Conservation (phyloP, 352 stramenopile species). For the Aphanomyces stellatus region DNA sequence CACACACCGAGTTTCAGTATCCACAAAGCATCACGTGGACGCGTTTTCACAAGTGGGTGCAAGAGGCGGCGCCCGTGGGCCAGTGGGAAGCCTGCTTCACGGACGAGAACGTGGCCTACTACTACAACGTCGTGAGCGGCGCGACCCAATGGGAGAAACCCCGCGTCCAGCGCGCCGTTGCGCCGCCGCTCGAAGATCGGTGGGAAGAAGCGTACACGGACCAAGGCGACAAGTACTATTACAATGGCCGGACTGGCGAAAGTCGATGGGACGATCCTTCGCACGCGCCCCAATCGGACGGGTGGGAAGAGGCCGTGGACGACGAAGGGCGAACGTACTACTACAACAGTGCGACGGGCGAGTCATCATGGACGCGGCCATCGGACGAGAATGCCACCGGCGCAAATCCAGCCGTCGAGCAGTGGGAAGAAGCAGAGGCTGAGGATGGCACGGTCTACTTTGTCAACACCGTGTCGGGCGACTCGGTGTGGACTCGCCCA, state of each 20-base stretch:
- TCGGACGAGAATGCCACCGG: neutral
- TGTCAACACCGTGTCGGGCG: constrained; percentile 51
- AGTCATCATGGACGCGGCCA: neutral
- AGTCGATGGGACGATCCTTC: constrained; percentile 45
- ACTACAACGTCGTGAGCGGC: constrained; percentile 68
- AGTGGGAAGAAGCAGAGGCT: constrained; percentile 59
- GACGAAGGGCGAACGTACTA: neutral
- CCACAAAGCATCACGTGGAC: constrained; percentile 16
- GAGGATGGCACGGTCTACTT: constrained; percentile 71
- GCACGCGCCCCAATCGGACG: neutral
- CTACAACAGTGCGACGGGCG: constrained; percentile 15
- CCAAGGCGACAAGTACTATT: constrained; percentile 43
- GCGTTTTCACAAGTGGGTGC: constrained; percentile 13
- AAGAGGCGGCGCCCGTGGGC: neutral
- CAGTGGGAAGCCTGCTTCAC: constrained; percentile 18
- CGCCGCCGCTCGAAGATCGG: neutral
- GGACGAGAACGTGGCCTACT: constrained; percentile 33
- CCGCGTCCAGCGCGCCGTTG: neutral
- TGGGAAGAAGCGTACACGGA: constrained; percentile 43
- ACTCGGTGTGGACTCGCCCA: constrained; percentile 64
- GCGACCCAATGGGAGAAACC: constrained; percentile 74
- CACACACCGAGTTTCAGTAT: constrained; percentile 11
- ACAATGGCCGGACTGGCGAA: constrained; percentile 32
- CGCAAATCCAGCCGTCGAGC: neutral
- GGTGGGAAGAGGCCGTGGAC: constrained; percentile 10